phyloP scores from a whole-genome alignment of 2,329 filamentous ascomycete species.

The Colletotrichum incanum region DNA sequence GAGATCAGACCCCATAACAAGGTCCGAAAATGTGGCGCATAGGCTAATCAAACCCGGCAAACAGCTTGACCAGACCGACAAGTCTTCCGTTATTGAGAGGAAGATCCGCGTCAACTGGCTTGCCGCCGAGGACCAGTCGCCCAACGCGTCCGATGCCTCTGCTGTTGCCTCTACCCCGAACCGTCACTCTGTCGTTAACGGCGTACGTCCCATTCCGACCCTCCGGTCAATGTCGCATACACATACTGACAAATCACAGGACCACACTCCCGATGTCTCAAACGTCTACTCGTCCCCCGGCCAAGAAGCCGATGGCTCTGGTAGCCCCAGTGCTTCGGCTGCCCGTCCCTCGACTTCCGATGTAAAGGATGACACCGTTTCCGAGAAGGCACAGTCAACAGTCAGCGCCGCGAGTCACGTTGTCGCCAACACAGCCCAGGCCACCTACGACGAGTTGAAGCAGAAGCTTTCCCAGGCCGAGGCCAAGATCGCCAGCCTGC shows the following conservation, averaged over 20 bases:
- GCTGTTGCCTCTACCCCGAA: constrained; percentile 56
- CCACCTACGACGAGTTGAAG: constrained; percentile 74
- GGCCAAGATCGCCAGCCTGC: constrained; percentile 78
- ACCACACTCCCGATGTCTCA: constrained; percentile 62
- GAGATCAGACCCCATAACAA: constrained; percentile 44
- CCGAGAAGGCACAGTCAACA: constrained; percentile 51
- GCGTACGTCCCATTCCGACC: constrained; percentile 37
- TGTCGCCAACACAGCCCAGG: constrained; percentile 61
- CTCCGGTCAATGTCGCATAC: not conserved
- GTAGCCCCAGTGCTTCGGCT: constrained; percentile 49
- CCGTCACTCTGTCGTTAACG: constrained; percentile 58
- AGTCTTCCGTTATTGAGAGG: constrained; percentile 86
- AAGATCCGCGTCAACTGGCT: constrained; percentile 96
- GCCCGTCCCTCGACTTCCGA: constrained; percentile 52
- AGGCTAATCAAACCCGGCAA: constrained; percentile 36
- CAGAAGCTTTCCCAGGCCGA: constrained; percentile 83
- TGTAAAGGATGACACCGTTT: constrained; percentile 50
- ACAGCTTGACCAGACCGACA: constrained; percentile 86
- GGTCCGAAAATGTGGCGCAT: constrained; percentile 14
- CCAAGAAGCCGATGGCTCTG: constrained; percentile 49
- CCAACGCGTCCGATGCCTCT: constrained; percentile 44
- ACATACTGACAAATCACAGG: constrained; percentile 47
- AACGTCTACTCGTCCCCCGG: constrained; percentile 63
- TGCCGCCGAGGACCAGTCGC: constrained; percentile 67
- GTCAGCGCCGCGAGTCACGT: constrained; percentile 62